phyloP scores from a whole-genome alignment of 495 filamentous ascomycete species.

The Lichina pygmaea region DNA sequence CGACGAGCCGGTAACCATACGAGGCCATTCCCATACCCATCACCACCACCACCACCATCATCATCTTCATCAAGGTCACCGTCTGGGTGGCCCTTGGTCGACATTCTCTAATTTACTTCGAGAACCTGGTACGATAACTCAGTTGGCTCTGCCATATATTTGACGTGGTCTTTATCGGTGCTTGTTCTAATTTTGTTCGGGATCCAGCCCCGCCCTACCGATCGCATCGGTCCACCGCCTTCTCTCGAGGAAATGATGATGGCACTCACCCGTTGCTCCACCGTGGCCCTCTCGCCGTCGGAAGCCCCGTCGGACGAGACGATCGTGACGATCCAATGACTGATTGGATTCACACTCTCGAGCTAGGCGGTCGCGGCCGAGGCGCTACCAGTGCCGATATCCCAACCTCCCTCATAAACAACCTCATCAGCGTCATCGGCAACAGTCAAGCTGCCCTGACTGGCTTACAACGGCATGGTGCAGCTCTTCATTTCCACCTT shows the following conservation, averaged over 20 bases:
- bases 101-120: constrained; percentile 10
- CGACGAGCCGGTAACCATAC: constrained; percentile 18
- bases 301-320: constrained; percentile 2
- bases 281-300: constrained; percentile 4
- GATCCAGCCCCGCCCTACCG: constrained; percentile 22
- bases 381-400: constrained; percentile 27
- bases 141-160: background rate
- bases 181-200: constrained; percentile 7
- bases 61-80: constrained; percentile 3
- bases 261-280: constrained; percentile 50
- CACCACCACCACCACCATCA: constrained; percentile 17
- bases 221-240: constrained; percentile 22
- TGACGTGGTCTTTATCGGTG: background rate
- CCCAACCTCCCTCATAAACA: constrained; percentile 34
- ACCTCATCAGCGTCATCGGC: constrained; percentile 29
- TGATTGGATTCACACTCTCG: constrained; percentile 28
- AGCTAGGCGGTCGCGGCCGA: constrained; percentile 15
- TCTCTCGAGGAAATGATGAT: constrained; percentile 34
- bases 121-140: constrained; percentile 7
- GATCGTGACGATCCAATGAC: constrained; percentile 8
- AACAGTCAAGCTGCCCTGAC: constrained; percentile 15
- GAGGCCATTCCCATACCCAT: constrained; percentile 15
- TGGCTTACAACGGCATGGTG: constrained; percentile 25
- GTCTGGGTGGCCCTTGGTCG: constrained; percentile 8
- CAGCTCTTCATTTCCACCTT: constrained; percentile 25